A percentile compares a stretch with the other conserved stretches of the same genome.
phyloP scores from a whole-genome alignment of 78 protist species.

The Cavenderia fasciculata region DNA sequence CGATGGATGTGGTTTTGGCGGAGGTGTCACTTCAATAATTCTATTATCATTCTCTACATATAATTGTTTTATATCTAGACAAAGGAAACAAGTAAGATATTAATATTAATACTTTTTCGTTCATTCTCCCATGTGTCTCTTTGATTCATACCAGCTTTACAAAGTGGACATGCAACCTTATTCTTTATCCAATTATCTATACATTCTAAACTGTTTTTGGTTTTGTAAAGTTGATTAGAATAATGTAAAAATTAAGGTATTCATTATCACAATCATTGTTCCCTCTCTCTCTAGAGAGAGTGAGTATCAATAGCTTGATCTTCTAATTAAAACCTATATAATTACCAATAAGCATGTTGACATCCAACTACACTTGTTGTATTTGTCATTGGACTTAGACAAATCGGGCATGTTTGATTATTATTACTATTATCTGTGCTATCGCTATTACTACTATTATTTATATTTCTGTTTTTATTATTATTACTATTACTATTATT shows the following conservation, averaged over 20 bases:
- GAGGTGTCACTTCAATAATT: conserved; percentile 15
- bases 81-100: too few species aligned
- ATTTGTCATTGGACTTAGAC: background rate
- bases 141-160: conserved; percentile 19
- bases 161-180: conserved; percentile 42
- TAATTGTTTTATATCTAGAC: conserved; percentile 1
- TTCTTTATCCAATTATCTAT: conserved; percentile 45
- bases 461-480: background rate
- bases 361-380: background rate
- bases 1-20: conserved; percentile 41
- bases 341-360: conserved; percentile 10
- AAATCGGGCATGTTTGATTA: conserved; percentile 4
- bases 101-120: too few species aligned
- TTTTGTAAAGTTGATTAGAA: background rate
- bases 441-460: background rate
- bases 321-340: background rate
- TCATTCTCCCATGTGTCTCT: too few species aligned
- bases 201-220: conserved; percentile 33
- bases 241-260: background rate
- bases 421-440: background rate
- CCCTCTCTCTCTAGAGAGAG: too few species aligned
- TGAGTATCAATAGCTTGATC: too few species aligned
- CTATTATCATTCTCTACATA: background rate
- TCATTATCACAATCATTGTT: too few species aligned
- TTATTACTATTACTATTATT: background rate